Evolutionary conservation across 345 rosid species (phyloP).

Genomic region (Erysimum cheiranthoides): DNA sequence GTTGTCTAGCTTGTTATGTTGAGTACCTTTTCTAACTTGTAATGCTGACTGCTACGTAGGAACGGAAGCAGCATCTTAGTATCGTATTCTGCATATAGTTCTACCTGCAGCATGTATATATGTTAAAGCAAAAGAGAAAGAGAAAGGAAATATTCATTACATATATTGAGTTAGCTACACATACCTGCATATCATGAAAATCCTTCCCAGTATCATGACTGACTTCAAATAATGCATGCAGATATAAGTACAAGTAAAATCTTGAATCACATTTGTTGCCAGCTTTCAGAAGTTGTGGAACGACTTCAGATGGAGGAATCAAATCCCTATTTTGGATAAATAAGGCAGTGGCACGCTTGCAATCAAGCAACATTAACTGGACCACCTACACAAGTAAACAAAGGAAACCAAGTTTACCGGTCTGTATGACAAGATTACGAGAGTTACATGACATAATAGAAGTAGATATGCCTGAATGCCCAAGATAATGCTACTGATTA

Average conservation of each 20-base stretch:
- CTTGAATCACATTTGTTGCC: constrained; percentile 77
- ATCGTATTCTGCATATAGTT: constrained; percentile 92
- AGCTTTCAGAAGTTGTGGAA: constrained; percentile 65
- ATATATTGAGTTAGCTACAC: constrained; percentile 22
- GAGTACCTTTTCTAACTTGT: constrained; percentile 92
- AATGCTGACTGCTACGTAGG: constrained; percentile 97
- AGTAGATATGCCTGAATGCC: constrained; percentile 11
- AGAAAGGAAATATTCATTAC: background rate
- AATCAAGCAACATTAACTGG: constrained; percentile 88
- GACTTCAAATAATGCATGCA: constrained; percentile 83
- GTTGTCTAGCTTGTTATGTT: constrained; percentile 38
- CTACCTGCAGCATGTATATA: constrained; percentile 66
- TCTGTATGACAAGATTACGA: constrained; percentile 20
- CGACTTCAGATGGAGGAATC: constrained; percentile 88
- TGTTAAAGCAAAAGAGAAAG: constrained; percentile 26
- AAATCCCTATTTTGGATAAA: constrained; percentile 85
- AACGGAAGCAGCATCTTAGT: constrained; percentile 92
- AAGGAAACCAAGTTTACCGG: constrained; percentile 3
- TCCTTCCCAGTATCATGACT: constrained; percentile 85
- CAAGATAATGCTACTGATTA: constrained; percentile 10
- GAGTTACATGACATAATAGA: constrained; percentile 15
- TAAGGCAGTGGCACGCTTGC: constrained; percentile 77
- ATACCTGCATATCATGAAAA: constrained; percentile 97
- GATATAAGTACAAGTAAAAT: constrained; percentile 81
- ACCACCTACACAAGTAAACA: constrained; percentile 67